Evolutionary conservation across 306 rosid genomes (phyloP), one percentile per base, ranked within the genome.

Genomic region (Potentilla sterilis): DNA sequence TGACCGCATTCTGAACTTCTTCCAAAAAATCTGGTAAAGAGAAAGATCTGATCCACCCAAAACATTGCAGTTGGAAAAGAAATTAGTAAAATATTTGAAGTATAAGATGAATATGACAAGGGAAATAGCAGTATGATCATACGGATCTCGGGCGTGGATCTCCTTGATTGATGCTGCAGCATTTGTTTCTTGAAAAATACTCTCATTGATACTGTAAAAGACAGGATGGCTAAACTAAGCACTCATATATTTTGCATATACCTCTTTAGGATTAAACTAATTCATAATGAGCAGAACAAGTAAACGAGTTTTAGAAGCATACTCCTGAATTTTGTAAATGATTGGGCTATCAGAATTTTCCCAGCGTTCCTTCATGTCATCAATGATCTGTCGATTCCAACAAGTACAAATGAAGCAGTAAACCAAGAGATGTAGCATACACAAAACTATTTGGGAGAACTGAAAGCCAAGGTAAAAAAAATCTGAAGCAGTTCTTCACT

Each of bases 301-400:
- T 48, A 40, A 18, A 46, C 12, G 28, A 52, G 52, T 7, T 44
- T 46, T 22, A 69, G 83, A 63, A 68, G 40, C 89, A 70, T 85
- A 95, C 97, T 92, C 97, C 64, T 95, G 98, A 84, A 92, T 92
- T 84, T 89, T 92, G 78, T 92, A 89, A 80, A 95, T 85, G 57
- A 95, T 61, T 22, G 92, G 88, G 86, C 49, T 92, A 80, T 95
- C 96, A 74, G 91, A 87, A 43, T 93, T 92, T 74, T 90, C 97
- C 73, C 89, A 86, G 81, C 73, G 87, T 35, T 95, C 98, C 82
- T 89, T 87, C 80, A 95, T 35, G 69, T 90, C 97, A 74, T 92
- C 98, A 43, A 86, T 88, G 74, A 92, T 92, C 98, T 95, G 96
- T 43, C 86, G 83, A 79, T 79, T 77, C 67, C 61, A 83, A 66